A percentile compares a stretch with the other conserved stretches of the same genome.
These are phyloP conservation scores for Lentinus polychrous DNA, from an alignment of 1,284 basidiomycete species.

Conservation along the genomic window DNA sequence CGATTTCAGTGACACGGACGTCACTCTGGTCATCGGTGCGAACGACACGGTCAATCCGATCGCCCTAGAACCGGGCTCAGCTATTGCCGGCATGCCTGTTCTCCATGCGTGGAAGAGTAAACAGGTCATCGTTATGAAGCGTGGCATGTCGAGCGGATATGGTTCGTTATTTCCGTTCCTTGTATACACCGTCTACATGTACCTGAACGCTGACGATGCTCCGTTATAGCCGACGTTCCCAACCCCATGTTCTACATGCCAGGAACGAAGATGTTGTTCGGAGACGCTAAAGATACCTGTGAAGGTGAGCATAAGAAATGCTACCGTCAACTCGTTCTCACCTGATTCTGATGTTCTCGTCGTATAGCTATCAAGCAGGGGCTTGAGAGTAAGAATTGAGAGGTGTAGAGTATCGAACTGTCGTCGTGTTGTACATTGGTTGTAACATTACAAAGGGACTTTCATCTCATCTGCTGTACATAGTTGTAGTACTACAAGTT, in stretches of 20 bases:
- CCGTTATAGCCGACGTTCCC: constrained; percentile 65
- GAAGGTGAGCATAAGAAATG: constrained; percentile 46
- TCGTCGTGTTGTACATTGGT: not conserved
- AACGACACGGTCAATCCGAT: constrained; percentile 89
- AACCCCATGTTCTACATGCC: constrained; percentile 90
- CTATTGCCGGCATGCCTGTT: constrained; percentile 87
- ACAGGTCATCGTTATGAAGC: constrained; percentile 85
- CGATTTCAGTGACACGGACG: constrained; percentile 78
- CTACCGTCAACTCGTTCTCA: not conserved
- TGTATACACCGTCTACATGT: constrained; percentile 2
- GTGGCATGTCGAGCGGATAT: constrained; percentile 79
- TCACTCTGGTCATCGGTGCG: constrained; percentile 81
- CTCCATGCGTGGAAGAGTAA: constrained; percentile 88
- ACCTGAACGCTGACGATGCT: not conserved
- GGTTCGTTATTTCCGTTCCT: constrained; percentile 34
- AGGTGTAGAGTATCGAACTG: not conserved
- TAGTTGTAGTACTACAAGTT: not conserved
- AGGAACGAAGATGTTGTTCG: constrained; percentile 83
- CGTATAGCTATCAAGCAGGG: constrained; percentile 14
- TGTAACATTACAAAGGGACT: not conserved
- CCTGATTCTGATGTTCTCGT: not conserved
- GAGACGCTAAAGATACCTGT: constrained; percentile 81
- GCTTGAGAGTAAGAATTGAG: constrained; percentile 8
- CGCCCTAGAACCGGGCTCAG: constrained; percentile 76
- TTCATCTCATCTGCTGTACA: not conserved